Evolutionary conservation across 164 flowering plant genomes (phyloP).

Genomic region (Aristolochia contorta): DNA sequence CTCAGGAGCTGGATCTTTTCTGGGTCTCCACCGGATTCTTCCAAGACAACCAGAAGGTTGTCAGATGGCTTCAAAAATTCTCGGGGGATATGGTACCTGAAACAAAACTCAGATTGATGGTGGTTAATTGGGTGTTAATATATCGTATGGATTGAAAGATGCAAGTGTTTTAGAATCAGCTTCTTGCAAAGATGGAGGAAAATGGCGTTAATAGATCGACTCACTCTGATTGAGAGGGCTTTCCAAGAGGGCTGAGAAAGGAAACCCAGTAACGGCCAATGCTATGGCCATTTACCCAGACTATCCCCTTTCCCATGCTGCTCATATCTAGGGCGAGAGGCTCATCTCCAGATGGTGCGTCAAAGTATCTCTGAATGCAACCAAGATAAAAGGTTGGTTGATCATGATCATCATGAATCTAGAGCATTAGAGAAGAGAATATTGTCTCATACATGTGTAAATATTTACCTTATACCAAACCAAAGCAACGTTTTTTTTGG

Average conservation of each 20-base stretch:
- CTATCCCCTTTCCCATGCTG: conserved; percentile 68
- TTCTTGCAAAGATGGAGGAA: too few species aligned
- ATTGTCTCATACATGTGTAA: too few species aligned
- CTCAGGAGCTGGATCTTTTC: conserved; percentile 23
- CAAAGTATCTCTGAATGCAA: conserved; percentile 72
- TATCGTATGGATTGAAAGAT: too few species aligned
- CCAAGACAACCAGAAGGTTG: conserved; percentile 67
- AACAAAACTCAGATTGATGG: neutral
- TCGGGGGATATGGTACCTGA: conserved; percentile 83
- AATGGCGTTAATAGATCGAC: conserved; percentile 10
- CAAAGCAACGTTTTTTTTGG: conserved; percentile 52
- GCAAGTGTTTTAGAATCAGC: too few species aligned
- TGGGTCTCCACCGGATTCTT: conserved; percentile 58
- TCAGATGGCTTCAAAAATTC: conserved; percentile 50
- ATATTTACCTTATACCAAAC: conserved; percentile 89
- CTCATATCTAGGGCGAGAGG: conserved; percentile 52
- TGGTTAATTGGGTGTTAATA: too few species aligned
- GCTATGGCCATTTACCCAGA: conserved; percentile 72
- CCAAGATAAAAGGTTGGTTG: neutral
- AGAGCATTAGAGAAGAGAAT: too few species aligned
- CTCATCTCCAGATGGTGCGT: conserved; percentile 53
- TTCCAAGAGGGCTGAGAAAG: conserved; percentile 42
- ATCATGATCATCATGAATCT: too few species aligned
- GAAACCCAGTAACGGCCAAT: conserved; percentile 86
- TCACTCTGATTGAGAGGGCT: conserved; percentile 70